These are phyloP conservation scores for Lyophyllum shimeji DNA, from an alignment of 768 basidiomycete species.

Conservation along the genomic window DNA sequence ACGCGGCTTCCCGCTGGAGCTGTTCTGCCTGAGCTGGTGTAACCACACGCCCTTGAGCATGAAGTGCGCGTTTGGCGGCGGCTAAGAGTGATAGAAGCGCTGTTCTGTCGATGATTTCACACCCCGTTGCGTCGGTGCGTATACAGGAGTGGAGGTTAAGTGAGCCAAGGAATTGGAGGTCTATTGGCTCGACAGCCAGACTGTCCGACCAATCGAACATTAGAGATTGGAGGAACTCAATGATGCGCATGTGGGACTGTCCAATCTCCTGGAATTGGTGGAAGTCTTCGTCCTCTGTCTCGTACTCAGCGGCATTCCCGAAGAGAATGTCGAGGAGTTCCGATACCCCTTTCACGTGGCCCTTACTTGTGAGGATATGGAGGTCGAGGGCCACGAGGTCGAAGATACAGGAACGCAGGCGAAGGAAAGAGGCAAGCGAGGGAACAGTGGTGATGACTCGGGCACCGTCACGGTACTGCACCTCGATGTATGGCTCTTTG, in stretches of 20 bases:
- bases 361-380: conserved; percentile 79
- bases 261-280: conserved; percentile 70
- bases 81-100: conserved; percentile 72
- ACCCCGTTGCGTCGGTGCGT: conserved; percentile 66
- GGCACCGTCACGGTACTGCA: conserved; percentile 71
- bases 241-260: conserved; percentile 81
- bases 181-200: conserved; percentile 52
- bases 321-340: conserved; percentile 84
- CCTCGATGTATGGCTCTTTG: conserved; percentile 53
- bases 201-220: conserved; percentile 89
- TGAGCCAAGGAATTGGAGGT: conserved; percentile 63
- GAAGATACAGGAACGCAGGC: conserved; percentile 80
- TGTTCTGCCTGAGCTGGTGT: conserved; percentile 64
- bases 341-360: conserved; percentile 68
- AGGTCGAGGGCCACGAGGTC: conserved; percentile 87
- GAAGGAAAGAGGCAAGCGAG: conserved; percentile 73
- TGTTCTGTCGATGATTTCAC: conserved; percentile 78
- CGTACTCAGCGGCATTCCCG: conserved; percentile 56
- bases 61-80: conserved; percentile 56
- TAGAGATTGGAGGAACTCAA: conserved; percentile 85
- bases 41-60: conserved; percentile 66
- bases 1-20: conserved; percentile 65
- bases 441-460: conserved; percentile 67
- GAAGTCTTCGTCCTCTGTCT: conserved; percentile 50
- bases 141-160: conserved; percentile 73